These are phyloP conservation scores for Russula griseocarnosa DNA, from an alignment of 768 basidiomycete genomes.

Conservation along the genomic window DNA sequence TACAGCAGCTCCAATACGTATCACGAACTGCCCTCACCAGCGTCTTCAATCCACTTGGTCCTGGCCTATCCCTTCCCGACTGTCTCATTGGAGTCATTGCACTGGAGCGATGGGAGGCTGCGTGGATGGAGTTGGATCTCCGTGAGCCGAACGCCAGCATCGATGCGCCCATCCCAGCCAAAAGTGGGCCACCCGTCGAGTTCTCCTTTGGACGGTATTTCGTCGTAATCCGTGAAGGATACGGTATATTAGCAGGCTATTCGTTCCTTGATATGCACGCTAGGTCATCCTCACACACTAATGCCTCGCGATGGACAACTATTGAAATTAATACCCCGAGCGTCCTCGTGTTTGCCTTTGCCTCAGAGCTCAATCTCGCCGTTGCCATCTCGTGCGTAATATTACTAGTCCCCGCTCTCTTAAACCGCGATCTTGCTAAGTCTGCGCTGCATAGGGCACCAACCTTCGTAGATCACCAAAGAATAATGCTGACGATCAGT, in stretches of 20 bases:
- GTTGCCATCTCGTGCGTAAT: conserved; percentile 20
- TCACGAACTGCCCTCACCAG: conserved; percentile 15
- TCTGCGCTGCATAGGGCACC: conserved; percentile 10
- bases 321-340: conserved; percentile 12
- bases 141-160: neutral
- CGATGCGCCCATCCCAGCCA: neutral
- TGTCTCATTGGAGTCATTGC: conserved; percentile 1
- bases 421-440: neutral
- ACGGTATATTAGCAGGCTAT: conserved; percentile 5
- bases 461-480: neutral
- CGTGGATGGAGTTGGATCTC: conserved; percentile 7
- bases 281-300: neutral
- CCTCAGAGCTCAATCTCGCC: conserved; percentile 19
- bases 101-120: conserved; percentile 1
- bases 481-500: conserved; percentile 4
- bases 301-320: conserved; percentile 12
- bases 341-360: conserved; percentile 20
- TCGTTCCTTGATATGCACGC: conserved; percentile 18
- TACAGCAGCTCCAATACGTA: conserved; percentile 7
- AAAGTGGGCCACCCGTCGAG: neutral
- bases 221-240: conserved; percentile 17
- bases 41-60: conserved; percentile 18
- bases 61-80: conserved; percentile 6
- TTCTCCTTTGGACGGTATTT: conserved; percentile 21
- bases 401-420: neutral